phyloP scores from a whole-genome alignment of 331 rosid species.

The Pyrus hybrid region DNA sequence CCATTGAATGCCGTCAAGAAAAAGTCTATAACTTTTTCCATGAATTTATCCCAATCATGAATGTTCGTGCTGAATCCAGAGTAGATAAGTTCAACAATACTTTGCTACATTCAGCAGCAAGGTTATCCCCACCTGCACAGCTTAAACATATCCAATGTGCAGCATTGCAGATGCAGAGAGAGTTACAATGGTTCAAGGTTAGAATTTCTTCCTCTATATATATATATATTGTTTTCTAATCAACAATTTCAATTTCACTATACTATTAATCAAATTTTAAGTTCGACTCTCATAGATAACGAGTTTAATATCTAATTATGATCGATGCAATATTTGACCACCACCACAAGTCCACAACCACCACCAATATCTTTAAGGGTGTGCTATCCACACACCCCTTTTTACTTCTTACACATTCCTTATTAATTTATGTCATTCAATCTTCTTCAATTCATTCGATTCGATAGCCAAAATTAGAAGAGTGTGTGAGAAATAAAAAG shows the following conservation, averaged over 20 bases:
- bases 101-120: not conserved
- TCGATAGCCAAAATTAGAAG: too few species aligned
- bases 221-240: too few species aligned
- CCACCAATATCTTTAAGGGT: not conserved
- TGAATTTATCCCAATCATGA: too few species aligned
- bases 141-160: not conserved
- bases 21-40: not conserved
- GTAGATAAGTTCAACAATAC: not conserved
- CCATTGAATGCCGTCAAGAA: not conserved
- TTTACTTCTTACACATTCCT: too few species aligned
- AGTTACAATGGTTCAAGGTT: conserved; percentile 3
- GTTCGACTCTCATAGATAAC: too few species aligned
- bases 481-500: too few species aligned
- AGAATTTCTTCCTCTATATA: not conserved
- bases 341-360: not conserved
- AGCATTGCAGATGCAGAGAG: not conserved
- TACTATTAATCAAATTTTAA: too few species aligned
- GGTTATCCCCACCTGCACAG: not conserved
- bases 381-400: too few species aligned
- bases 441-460: too few species aligned
- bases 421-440: too few species aligned
- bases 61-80: not conserved
- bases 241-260: too few species aligned
- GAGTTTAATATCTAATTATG: not conserved
- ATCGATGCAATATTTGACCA: not conserved